Base-by-base conservation (phyloP, 805 yeast genomes). In the Kregervanrija fluxuum region DNA sequence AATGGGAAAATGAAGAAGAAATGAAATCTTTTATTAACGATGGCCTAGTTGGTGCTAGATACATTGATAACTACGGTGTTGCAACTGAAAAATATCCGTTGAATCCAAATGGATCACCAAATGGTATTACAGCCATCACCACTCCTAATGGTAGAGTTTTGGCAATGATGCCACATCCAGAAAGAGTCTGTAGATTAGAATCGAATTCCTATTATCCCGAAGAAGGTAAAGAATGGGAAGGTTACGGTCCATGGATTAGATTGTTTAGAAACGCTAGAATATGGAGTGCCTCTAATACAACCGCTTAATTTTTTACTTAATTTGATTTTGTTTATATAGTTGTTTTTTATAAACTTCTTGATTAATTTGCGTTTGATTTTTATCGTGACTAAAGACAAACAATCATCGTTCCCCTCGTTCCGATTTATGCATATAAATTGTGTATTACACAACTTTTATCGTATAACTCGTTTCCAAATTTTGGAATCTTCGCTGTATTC, bases 81-180 rank as follows among this genome's bases (percentile, higher is more conserved):
- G 74, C 74, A 34, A 85, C 99, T 34, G 85, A 80, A 62, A 75
- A 72, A 59, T 93, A 84, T 62, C 99, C 99, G 50, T 85, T 72
- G 71, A 93, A 93, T 73, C 98, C 99, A 45, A 93, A 93, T 67
- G 99, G 99, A 37, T 87, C 97, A 11, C 87, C 93, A 37, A 77
- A 76, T 44, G 97, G 96, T 67, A 86, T 93, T 56, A 85, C 96
- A 34, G 99, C 97, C 73, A 79, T 93, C 45, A 74, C 83, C 51
- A 80, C 90, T 43, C 87, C 88, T 43, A 88, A 86, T 60, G 98
- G 98, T 52, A 82, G 99, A 65, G 97, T 93, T 3, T 71, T 93
- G 56, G 97, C 97, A 4, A 79, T 93, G 89, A 93, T 93, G 99
- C 99, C 99, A 39, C 99, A 93, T 65, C 99, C 99, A 17, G 99